These are phyloP conservation scores for Orbilia quercus DNA, from an alignment of 2,329 filamentous ascomycete species.

Conservation along the genomic window DNA sequence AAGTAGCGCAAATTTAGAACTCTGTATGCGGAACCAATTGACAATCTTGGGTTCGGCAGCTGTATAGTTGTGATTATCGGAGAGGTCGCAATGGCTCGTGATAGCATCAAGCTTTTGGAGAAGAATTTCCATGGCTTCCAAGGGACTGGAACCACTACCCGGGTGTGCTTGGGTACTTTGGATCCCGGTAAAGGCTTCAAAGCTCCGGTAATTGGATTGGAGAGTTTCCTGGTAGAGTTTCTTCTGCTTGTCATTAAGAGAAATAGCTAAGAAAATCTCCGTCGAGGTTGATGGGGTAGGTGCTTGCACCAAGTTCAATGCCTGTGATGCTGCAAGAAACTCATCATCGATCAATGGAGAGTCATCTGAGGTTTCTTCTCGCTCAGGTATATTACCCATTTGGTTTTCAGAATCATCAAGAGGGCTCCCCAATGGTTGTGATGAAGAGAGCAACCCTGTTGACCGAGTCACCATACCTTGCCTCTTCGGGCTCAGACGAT, in stretches of 20 bases:
- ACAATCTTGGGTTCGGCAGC: constrained; percentile 26
- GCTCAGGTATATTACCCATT: background rate
- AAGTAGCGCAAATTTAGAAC: constrained; percentile 41
- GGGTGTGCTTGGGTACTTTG: constrained; percentile 17
- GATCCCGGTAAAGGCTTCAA: constrained; percentile 41
- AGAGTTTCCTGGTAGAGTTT: constrained; percentile 31
- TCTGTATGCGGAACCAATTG: constrained; percentile 48
- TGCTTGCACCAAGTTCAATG: constrained; percentile 21
- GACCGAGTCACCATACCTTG: constrained; percentile 19
- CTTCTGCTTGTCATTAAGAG: constrained; percentile 34
- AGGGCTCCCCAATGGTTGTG: background rate
- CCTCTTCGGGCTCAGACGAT: constrained; percentile 23
- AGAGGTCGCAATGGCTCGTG: constrained; percentile 34
- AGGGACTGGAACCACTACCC: background rate
- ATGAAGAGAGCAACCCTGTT: constrained; percentile 15
- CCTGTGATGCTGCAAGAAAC: constrained; percentile 38
- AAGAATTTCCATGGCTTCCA: constrained; percentile 27
- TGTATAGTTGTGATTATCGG: constrained; percentile 11
- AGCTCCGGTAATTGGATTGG: constrained; percentile 22
- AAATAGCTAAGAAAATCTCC: constrained; percentile 44
- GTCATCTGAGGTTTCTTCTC: constrained; percentile 1
- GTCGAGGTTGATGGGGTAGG: constrained; percentile 15
- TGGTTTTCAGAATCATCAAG: background rate
- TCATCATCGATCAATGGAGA: constrained; percentile 37
- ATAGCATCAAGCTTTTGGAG: constrained; percentile 34